These are phyloP conservation scores for Hydnum rufescens DNA, from an alignment of 768 basidiomycete genomes.

Conservation along the genomic window DNA sequence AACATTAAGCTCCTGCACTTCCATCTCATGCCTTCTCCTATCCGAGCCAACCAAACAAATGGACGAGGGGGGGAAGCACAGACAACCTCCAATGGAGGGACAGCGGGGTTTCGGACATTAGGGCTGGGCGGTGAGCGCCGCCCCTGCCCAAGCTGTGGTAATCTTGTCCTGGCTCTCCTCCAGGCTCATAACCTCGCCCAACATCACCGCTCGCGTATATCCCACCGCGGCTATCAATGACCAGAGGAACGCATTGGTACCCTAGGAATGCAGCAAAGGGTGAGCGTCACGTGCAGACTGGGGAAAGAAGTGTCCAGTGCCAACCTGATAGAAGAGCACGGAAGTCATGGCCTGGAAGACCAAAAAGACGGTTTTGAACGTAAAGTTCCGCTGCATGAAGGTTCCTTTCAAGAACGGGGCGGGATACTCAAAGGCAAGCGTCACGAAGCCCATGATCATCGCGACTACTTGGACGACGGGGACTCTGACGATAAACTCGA, in stretches of 20 bases:
- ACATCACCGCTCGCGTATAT: slow-evolving; percentile 43
- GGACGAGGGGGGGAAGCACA: too few relatives aligned
- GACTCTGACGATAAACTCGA: slow-evolving; percentile 51
- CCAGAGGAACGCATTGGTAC: slow-evolving; percentile 67
- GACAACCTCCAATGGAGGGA: too few relatives aligned
- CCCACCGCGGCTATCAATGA: slow-evolving; percentile 50
- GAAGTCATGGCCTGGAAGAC: slow-evolving; percentile 41
- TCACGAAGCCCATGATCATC: slow-evolving; percentile 36
- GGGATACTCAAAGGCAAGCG: slow-evolving; percentile 56
- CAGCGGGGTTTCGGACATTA: too few relatives aligned
- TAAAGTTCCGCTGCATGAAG: slow-evolving; percentile 43
- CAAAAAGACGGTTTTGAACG: slow-evolving; percentile 40
- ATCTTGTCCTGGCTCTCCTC: too few relatives aligned
- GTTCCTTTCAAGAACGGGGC: slow-evolving; percentile 35
- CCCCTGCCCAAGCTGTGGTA: too few relatives aligned
- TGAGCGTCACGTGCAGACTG: not conserved
- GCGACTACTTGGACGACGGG: slow-evolving; percentile 56
- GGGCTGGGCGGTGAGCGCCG: too few relatives aligned
- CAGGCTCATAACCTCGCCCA: slow-evolving; percentile 54
- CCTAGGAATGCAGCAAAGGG: slow-evolving; percentile 25
- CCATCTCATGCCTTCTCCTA: too few relatives aligned
- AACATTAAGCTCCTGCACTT: too few relatives aligned
- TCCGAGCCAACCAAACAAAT: too few relatives aligned
- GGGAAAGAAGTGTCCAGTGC: slow-evolving; percentile 11
- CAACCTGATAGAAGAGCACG: slow-evolving; percentile 59